phyloP scores from a whole-genome alignment of 2,329 filamentous ascomycete species.

The Aspergillus pseudonomiae region DNA sequence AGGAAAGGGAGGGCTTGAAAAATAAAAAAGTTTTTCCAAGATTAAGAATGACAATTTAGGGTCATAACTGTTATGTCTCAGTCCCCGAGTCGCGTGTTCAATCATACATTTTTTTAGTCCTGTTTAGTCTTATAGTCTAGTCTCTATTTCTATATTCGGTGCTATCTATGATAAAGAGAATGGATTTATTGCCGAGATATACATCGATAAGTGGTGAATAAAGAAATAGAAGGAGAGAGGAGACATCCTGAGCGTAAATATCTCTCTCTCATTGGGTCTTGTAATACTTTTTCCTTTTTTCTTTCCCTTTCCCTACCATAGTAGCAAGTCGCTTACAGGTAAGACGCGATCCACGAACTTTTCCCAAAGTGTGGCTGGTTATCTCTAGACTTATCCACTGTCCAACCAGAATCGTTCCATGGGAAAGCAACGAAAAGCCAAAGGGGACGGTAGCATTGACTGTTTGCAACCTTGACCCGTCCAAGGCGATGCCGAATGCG shows the following conservation, averaged over 20 bases:
- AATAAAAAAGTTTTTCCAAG: background rate
- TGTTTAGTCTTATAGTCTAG: background rate
- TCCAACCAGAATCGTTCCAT: conserved; percentile 6
- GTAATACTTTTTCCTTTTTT: background rate
- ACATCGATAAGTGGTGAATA: background rate
- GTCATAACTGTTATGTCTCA: background rate
- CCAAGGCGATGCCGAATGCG: conserved; percentile 20
- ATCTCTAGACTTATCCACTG: background rate
- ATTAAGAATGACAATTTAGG: background rate
- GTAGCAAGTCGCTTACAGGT: background rate
- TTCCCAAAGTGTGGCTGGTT: background rate
- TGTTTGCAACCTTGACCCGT: conserved; percentile 13
- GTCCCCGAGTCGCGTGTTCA: background rate
- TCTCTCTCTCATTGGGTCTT: background rate
- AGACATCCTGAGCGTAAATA: background rate
- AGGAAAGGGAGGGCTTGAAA: background rate
- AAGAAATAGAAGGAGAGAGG: background rate
- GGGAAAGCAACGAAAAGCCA: background rate
- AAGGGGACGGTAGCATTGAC: conserved; percentile 26
- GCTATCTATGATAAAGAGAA: background rate
- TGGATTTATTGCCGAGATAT: background rate
- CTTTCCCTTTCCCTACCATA: too few relatives aligned
- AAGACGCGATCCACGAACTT: background rate
- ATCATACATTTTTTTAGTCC: background rate
- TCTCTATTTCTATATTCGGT: background rate